Evolutionary conservation across 495 filamentous ascomycete species (phyloP), one percentile per base, ranked within the genome.

Genomic region (Hapsidospora chrysogenum): DNA sequence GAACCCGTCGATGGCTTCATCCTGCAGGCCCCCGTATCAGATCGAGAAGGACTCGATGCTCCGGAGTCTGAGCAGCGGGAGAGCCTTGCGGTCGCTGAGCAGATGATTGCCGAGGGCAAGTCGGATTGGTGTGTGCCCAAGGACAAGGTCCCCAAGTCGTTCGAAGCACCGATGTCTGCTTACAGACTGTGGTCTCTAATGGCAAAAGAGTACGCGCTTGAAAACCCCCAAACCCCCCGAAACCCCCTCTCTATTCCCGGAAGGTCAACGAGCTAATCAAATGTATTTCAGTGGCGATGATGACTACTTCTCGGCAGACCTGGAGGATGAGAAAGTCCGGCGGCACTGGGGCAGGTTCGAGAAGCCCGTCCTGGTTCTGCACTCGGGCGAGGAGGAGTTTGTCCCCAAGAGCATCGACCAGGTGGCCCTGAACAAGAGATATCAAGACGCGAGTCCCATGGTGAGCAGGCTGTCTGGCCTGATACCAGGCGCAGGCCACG

Each of bases 301-400:
- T 54, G 89, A 96, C 52, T 78, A 80, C 42, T 97, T 95, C 57
- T 82, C 77, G 39, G 79, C 79, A 5, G 82, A 87, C 51, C 56
- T 92, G 30, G 49, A 52, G 0, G 75, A 81, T 31, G 53, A 68
- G 32, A 52, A 64, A 35, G 52, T 85, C 29, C 35, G 40, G 29
- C 45, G 56, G 29, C 80, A 67, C 17, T 94, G 89, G 67, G 54
- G 80, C 27, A 61, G 62, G 17, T 41, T 64, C 35, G 44, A 61
- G 22, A 70, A 63, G 19, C 64, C 74, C 9, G 35, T 86, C 26
- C 56, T 72, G 41, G 66, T 79, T 17, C 50, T 94, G 38, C 76
- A 74, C 38, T 78, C 80, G 2, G 84, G 64, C 1, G 57, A 54
- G 19, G 89, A 97, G 58, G 69, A 85, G 57, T 73, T 67, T 57